These are phyloP conservation scores for Cryptosporidium sp. DNA, from an alignment of 169 alveolate species.

Conservation along the genomic window DNA sequence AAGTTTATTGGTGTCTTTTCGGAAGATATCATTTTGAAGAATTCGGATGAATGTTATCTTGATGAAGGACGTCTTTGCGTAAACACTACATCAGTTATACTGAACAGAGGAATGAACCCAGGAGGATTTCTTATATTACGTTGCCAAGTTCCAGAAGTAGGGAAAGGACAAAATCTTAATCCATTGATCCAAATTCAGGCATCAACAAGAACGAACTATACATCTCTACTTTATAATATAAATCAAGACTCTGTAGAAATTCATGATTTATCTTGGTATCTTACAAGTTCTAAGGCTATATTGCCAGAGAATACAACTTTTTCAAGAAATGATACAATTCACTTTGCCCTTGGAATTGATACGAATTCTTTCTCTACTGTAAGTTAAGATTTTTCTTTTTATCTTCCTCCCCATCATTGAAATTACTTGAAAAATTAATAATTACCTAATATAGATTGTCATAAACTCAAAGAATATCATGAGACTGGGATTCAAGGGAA, in stretches of 20 bases:
- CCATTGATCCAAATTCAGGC: constrained; percentile 67
- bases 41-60: constrained; percentile 4
- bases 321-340: constrained; percentile 35
- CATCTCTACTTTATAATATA: constrained; percentile 37
- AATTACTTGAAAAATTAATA: neutral
- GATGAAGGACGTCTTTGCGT: constrained; percentile 68
- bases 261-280: constrained; percentile 46
- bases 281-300: neutral
- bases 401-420: neutral
- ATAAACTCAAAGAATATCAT: constrained; percentile 37
- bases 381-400: neutral
- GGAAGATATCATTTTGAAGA: neutral
- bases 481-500: constrained; percentile 47
- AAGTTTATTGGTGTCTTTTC: neutral
- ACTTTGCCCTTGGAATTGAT: constrained; percentile 64
- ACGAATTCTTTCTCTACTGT: constrained; percentile 47
- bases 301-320: constrained; percentile 40
- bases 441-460: constrained; percentile 16
- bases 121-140: constrained; percentile 46
- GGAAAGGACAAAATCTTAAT: constrained; percentile 20
- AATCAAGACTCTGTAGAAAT: constrained; percentile 47
- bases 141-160: constrained; percentile 10
- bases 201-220: constrained; percentile 26
- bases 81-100: constrained; percentile 33
- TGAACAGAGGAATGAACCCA: constrained; percentile 67